Evolutionary conservation across 495 filamentous ascomycete species (phyloP).

Genomic region (Xylaria telfairii): DNA sequence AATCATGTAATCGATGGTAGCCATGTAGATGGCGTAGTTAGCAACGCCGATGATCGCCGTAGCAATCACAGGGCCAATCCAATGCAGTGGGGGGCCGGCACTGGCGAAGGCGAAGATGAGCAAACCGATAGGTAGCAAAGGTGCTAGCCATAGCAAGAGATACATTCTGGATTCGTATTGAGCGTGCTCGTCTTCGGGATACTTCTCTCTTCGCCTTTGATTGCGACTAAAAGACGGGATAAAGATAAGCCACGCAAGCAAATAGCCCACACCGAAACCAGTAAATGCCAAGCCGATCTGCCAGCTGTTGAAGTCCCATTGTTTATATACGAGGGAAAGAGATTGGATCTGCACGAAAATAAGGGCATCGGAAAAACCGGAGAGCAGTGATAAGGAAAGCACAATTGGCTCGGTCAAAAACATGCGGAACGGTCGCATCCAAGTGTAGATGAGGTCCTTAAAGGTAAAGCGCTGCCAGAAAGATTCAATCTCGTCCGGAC

Average conservation of each 20-base stretch:
- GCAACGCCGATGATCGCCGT: conserved; percentile 69
- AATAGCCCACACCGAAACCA: conserved; percentile 68
- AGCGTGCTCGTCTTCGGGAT: conserved; percentile 64
- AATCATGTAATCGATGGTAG: conserved; percentile 86
- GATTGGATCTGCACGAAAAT: conserved; percentile 82
- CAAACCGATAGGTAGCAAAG: conserved; percentile 70
- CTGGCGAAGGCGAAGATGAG: conserved; percentile 76
- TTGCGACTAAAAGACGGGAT: conserved; percentile 69
- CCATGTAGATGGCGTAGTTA: conserved; percentile 79
- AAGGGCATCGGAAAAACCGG: conserved; percentile 78
- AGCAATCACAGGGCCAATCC: conserved; percentile 67
- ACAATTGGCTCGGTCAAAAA: conserved; percentile 81
- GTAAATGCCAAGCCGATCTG: conserved; percentile 68
- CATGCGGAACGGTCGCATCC: conserved; percentile 79
- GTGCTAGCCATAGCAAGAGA: conserved; percentile 70
- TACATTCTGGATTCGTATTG: conserved; percentile 65
- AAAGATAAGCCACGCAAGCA: conserved; percentile 68
- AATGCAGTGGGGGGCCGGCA: conserved; percentile 67
- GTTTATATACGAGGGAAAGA: conserved; percentile 66
- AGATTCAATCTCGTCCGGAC: conserved; percentile 65
- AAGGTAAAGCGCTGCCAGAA: conserved; percentile 59
- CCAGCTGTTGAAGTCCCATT: conserved; percentile 66
- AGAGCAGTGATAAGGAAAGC: conserved; percentile 72
- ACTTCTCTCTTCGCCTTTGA: conserved; percentile 54
- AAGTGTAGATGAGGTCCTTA: conserved; percentile 64